These are phyloP conservation scores for Fusarium phyllophilum DNA, from an alignment of 2,329 filamentous ascomycete genomes.

Conservation along the genomic window DNA sequence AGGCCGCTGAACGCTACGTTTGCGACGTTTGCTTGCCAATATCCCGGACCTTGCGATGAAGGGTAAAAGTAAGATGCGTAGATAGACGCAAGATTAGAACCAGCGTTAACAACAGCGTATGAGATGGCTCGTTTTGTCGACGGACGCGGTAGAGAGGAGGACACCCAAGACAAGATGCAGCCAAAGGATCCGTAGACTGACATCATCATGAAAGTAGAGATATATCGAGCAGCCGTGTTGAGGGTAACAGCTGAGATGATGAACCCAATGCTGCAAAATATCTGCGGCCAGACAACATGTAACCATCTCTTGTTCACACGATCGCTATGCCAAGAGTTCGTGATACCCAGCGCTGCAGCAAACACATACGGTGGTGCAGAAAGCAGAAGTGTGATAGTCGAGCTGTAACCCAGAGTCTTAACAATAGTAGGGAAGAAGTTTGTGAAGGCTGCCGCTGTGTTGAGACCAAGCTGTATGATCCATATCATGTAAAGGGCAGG, in stretches of 20 bases:
- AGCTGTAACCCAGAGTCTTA: background rate
- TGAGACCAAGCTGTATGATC: conserved; percentile 19
- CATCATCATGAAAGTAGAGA: conserved; percentile 22
- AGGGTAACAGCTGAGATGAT: conserved; percentile 5
- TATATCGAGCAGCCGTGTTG: conserved; percentile 10
- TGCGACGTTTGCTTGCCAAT: conserved; percentile 5
- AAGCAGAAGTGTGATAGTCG: conserved; percentile 4
- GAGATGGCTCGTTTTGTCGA: conserved; percentile 13
- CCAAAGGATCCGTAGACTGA: conserved; percentile 16
- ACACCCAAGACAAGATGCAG: conserved; percentile 10
- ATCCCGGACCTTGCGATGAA: background rate
- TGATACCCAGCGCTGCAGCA: background rate
- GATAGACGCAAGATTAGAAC: conserved; percentile 1
- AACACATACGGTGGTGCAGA: conserved; percentile 13
- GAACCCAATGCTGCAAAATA: conserved; percentile 12
- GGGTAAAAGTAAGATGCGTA: conserved; percentile 15
- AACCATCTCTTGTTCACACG: background rate
- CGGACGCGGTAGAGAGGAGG: background rate
- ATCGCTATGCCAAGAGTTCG: conserved; percentile 18
- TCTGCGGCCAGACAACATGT: conserved; percentile 10
- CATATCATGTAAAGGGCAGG: conserved; percentile 12
- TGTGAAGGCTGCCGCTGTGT: conserved; percentile 3
- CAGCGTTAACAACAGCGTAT: conserved; percentile 5
- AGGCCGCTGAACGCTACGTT: conserved; percentile 13
- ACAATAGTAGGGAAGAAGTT: conserved; percentile 21